Evolutionary conservation across 2,329 filamentous ascomycete genomes (phyloP), one percentile per base, ranked within the genome.

Genomic region (Ophiognomonia clavigignenti-juglandacearum): DNA sequence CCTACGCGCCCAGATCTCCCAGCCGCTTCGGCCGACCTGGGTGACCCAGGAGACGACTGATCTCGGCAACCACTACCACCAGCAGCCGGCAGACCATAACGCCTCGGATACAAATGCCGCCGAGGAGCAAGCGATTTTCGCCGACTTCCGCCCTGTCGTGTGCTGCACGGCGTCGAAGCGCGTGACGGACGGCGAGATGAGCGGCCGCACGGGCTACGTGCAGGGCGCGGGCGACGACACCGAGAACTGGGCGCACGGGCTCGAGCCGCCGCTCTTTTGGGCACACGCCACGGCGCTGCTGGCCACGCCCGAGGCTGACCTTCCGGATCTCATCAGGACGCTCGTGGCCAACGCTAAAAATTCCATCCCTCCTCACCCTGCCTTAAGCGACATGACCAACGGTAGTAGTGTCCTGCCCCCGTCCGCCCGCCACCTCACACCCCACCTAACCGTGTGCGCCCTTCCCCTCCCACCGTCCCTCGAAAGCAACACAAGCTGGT

Each of bases 141-240:
- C 74, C 1, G 72, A 77, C 10, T 88, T 80, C 59, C 75, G 86
- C 56, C 82, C 88, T 0, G 70, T 97, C 3, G 77, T 97, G 19
- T 87, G 93, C 59, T 93, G 88, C 61, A 96, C 90, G 1, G 86
- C 89, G 11, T 96, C 89, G 2, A 77, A 83, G 26, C 76, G 85
- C 14, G 82, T 90, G 1, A 68, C 69, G 2, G 85, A 82, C 11
- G 81, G 78, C 3, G 88, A 92, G 61, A 72, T 79, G 56, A 80
- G 80, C 23, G 82, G 52, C 10, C 57, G 55, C 36, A 79, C 77
- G 3, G 83, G 83, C 6, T 98, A 98, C 61, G 85, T 98, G 50
- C 93, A 97, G 66, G 93, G 93, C 42, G 92, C 92, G 1, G 93
- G 86, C 2, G 93, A 98, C 64, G 93, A 98, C 63, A 88, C 86